A percentile compares a stretch with the other conserved stretches of the same genome.
Evolutionary conservation across 495 filamentous ascomycete genomes (phyloP).

Genomic region (Glarea lozoyensis): DNA sequence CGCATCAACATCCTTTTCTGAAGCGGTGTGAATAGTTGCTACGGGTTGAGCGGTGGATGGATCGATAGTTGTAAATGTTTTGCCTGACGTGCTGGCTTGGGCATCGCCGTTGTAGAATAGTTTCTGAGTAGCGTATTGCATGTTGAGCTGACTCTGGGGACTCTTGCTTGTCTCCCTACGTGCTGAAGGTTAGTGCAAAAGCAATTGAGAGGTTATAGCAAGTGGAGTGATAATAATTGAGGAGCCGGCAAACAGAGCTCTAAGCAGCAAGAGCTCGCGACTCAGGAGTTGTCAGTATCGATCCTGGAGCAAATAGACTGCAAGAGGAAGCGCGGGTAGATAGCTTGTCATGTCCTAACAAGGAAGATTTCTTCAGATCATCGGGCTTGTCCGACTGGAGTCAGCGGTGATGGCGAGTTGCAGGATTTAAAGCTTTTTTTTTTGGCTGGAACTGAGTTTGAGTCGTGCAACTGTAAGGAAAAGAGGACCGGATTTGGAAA

Average conservation of each 20-base stretch:
- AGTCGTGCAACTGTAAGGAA: no score
- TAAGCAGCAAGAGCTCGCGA: neutral
- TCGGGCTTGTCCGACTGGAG: no score
- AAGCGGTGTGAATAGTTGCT: slow-evolving; percentile 55
- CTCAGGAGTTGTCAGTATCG: no score
- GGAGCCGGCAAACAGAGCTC: neutral
- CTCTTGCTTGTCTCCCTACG: neutral
- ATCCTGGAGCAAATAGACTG: no score
- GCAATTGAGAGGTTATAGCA: slow-evolving; percentile 2
- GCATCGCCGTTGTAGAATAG: slow-evolving; percentile 61
- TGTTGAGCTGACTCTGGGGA: slow-evolving; percentile 19
- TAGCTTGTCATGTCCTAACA: no score
- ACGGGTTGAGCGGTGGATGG: slow-evolving; percentile 57
- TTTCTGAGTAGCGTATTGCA: slow-evolving; percentile 44
- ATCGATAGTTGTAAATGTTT: slow-evolving; percentile 56
- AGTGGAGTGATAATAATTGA: neutral
- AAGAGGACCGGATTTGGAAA: slow-evolving; percentile 1
- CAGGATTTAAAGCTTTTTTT: no score
- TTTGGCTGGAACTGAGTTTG: no score
- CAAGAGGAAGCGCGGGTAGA: no score
- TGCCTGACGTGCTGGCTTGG: slow-evolving; percentile 47
- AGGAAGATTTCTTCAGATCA: no score
- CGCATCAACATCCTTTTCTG: slow-evolving; percentile 52
- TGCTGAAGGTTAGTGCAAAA: slow-evolving; percentile 5
- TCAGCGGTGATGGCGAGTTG: no score